Conservation (phyloP, 257 asterid genomes). For the Schizonepeta tenuifolia region DNA sequence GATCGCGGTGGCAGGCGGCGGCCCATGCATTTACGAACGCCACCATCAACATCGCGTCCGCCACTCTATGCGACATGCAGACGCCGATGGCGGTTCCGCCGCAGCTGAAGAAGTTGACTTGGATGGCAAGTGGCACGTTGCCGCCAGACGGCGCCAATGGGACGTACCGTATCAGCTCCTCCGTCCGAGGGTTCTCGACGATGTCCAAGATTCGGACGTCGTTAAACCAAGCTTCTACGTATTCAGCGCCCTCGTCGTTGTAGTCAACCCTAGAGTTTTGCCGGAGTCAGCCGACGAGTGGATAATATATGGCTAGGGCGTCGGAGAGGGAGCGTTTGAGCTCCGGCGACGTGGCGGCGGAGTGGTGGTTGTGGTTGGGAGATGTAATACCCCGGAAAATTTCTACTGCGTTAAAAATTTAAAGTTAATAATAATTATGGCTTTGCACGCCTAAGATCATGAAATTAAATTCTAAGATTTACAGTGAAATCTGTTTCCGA, state of each 20-base stretch:
- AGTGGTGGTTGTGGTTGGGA: too few relatives aligned
- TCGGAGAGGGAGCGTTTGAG: conserved; percentile 41
- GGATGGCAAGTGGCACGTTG: conserved; percentile 34
- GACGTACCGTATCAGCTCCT: conserved; percentile 24
- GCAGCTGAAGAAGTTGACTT: conserved; percentile 38
- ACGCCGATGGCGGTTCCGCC: conserved; percentile 37
- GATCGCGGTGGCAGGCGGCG: conserved; percentile 25
- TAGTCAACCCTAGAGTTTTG: conserved; percentile 38
- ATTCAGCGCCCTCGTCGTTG: conserved; percentile 45
- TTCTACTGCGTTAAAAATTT: too few relatives aligned
- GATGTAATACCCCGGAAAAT: too few relatives aligned
- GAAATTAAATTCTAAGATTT: too few relatives aligned
- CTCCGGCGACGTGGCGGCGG: conserved; percentile 8
- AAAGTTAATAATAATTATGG: too few relatives aligned
- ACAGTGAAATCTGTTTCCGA: too few relatives aligned
- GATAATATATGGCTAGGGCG: conserved; percentile 40
- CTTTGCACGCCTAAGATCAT: too few relatives aligned
- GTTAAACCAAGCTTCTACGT: conserved; percentile 32
- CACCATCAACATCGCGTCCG: conserved; percentile 38
- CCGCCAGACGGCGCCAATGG: neutral
- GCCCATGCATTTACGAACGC: conserved; percentile 42
- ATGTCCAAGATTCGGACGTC: conserved; percentile 16
- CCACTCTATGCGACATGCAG: conserved; percentile 38
- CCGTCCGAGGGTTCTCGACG: neutral
- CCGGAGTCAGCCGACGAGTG: conserved; percentile 44